Evolutionary conservation across 2,329 filamentous ascomycete species (phyloP), one percentile per base, ranked within the genome.

Genomic region (Ramularia collo-cygni): DNA sequence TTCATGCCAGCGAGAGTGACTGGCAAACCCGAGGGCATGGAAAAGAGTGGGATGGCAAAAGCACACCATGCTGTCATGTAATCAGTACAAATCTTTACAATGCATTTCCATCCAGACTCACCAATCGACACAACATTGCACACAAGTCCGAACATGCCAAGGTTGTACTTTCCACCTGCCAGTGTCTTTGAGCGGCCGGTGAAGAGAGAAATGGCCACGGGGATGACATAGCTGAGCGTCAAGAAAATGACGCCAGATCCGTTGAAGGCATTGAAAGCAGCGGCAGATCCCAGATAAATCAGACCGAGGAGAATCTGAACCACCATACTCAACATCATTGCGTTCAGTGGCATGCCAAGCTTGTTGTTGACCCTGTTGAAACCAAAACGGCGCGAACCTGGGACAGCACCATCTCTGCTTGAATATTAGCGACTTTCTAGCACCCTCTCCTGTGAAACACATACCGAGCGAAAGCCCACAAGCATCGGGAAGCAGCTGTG

Each of bases 31-130:
- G 77, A 72, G 1, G 81, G 82, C 78, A 55, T 56, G 63, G 78
- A 86, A 69, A 86, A 86, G 12, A 86, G 73, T 1, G 82, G 81
- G 37, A 85, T 75, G 26, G 79, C 81, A 38, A 87, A 71, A 10
- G 71, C 51, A 39, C 77, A 81, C 82, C 82, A 86, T 37, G 65
- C 76, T 79, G 50, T 17, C 13, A 21, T 31, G n/a, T 35, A 40
- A 52, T 64, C 51, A 64, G 59, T 48, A 29, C 21, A 24, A 10
- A 6, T 24, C 21, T 6, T 10, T 10, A 24, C 21, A 24, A 24
- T 6, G 10, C 21, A 24, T 10, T 16, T 3, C 9, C 2, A 24
- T 12, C n/a, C n/a, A n/a, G 3, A 70, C 71, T 53, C 68, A 84
- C 76, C 69, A 27, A 83, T 60, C n/a, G 81, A 69, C 44, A 86